Conservation (phyloP, 2,329 filamentous ascomycete species). For the Cordyceps pruinosa region DNA sequence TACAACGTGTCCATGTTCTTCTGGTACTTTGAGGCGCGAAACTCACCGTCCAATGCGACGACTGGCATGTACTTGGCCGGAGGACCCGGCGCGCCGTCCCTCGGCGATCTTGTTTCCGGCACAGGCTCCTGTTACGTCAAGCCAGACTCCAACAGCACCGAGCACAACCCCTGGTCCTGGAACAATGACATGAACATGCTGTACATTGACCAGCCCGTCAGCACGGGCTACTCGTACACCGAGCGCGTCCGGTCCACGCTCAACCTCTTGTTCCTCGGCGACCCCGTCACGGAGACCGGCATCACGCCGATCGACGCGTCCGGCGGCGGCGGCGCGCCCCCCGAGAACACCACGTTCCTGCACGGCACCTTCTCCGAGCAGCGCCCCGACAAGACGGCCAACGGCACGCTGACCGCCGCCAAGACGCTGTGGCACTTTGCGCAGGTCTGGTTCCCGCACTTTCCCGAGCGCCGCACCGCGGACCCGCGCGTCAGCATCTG, state of each 20-base stretch:
- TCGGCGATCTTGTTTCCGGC: not conserved
- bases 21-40: slow-evolving; percentile 37
- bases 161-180: slow-evolving; percentile 53
- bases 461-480: slow-evolving; percentile 49
- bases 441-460: slow-evolving; percentile 50
- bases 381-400: slow-evolving; percentile 25
- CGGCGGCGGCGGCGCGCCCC: slow-evolving; percentile 24
- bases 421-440: slow-evolving; percentile 58
- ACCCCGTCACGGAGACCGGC: slow-evolving; percentile 44
- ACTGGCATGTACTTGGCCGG: slow-evolving; percentile 55
- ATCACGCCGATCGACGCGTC: slow-evolving; percentile 27
- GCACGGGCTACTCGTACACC: slow-evolving; percentile 60
- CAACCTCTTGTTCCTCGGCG: slow-evolving; percentile 33
- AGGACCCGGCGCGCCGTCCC: slow-evolving; percentile 52
- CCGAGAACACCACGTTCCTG: slow-evolving; percentile 30
- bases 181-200: slow-evolving; percentile 43
- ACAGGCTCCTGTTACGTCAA: slow-evolving; percentile 34
- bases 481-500: slow-evolving; percentile 56
- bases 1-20: slow-evolving; percentile 30
- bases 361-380: slow-evolving; percentile 29
- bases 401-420: slow-evolving; percentile 50
- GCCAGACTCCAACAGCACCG: slow-evolving; percentile 43
- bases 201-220: slow-evolving; percentile 53
- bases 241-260: slow-evolving; percentile 51
- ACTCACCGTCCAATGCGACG: slow-evolving; percentile 18